A percentile compares a stretch with the other conserved stretches of the same genome.
phyloP scores from a whole-genome alignment of 176 grass and related monocot genomes.

The Oryza meridionalis region DNA sequence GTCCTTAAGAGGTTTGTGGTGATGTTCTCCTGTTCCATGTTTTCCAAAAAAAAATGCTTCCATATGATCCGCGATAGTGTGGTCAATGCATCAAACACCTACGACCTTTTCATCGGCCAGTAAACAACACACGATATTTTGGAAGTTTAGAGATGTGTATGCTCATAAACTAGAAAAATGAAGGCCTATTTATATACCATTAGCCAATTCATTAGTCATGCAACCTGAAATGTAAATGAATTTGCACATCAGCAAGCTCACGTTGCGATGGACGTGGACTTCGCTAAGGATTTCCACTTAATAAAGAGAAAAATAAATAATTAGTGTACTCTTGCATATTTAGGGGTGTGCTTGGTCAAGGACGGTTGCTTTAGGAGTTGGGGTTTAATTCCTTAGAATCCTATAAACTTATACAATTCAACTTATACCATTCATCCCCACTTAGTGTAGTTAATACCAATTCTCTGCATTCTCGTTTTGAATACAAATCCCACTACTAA shows the following conservation, averaged over 20 bases:
- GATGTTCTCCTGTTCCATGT: slow-evolving; percentile 2
- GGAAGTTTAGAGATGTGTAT: slow-evolving; percentile 2
- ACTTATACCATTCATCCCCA: too few relatives aligned
- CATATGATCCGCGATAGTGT: slow-evolving; percentile 10
- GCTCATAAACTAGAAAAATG: background rate
- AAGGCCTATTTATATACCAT: background rate
- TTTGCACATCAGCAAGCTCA: background rate
- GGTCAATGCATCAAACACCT: background rate
- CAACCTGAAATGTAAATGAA: background rate
- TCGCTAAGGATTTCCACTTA: background rate
- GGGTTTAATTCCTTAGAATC: background rate
- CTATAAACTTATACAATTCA: too few relatives aligned
- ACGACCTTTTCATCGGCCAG: background rate
- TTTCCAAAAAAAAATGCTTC: background rate
- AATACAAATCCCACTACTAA: background rate
- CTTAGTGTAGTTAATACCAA: too few relatives aligned
- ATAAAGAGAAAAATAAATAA: background rate
- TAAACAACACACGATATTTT: background rate
- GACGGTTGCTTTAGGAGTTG: background rate
- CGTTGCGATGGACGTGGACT: background rate
- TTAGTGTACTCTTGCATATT: background rate
- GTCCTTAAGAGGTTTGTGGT: slow-evolving; percentile 74
- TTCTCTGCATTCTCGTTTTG: background rate
- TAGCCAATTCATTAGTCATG: background rate
- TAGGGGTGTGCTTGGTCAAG: too few relatives aligned